Percentiles rank a stretch among this genome's conserved stretches.
Evolutionary conservation across 176 grass and related monocot species (phyloP).

Genomic region (Musa acuminata): DNA sequence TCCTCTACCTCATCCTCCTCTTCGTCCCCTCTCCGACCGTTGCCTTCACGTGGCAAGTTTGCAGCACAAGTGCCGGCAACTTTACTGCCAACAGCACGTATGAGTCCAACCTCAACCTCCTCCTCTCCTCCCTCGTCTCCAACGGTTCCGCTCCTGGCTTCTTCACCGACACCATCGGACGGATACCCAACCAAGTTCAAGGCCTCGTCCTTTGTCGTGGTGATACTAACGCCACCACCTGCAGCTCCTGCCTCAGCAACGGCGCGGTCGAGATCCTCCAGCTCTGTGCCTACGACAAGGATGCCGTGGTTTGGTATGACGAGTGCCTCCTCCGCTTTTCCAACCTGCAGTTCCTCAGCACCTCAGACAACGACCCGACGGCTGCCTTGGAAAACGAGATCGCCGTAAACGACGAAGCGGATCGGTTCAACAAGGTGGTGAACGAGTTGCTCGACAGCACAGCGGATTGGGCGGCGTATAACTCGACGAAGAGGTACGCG

Average conservation of each 20-base stretch:
- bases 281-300: neutral
- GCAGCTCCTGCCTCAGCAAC: constrained; percentile 20
- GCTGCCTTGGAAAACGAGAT: neutral
- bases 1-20: too few species aligned
- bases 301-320: neutral
- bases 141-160: constrained; percentile 26
- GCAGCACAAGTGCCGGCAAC: neutral
- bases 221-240: constrained; percentile 27
- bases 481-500: constrained; percentile 1
- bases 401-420: too few species aligned
- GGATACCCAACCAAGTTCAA: constrained; percentile 20
- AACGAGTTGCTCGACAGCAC: constrained; percentile 8
- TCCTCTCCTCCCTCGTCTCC: neutral
- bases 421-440: constrained; percentile 25
- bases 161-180: neutral
- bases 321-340: neutral
- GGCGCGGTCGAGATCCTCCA: constrained; percentile 1
- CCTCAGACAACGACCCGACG: neutral
- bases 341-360: neutral
- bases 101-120: constrained; percentile 30
- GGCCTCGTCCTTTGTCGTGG: constrained; percentile 31
- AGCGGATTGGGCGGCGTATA: constrained; percentile 3
- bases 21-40: too few species aligned
- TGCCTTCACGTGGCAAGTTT: too few species aligned
- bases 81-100: too few species aligned